These are phyloP conservation scores for Hypsizygus ulmarius DNA, from an alignment of 1,284 basidiomycete genomes.

Conservation along the genomic window DNA sequence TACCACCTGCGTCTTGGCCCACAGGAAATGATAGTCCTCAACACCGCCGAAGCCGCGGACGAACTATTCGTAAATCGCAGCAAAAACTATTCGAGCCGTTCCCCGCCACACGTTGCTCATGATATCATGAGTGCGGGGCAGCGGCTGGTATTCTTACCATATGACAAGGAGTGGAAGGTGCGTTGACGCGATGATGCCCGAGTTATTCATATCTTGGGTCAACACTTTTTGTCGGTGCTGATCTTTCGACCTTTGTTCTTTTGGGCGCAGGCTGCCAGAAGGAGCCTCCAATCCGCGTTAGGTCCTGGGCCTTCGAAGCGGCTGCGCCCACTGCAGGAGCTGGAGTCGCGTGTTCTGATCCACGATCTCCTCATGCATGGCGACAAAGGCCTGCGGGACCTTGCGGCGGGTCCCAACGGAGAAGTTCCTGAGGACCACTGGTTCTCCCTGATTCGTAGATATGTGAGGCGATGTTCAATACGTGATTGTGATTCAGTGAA, in stretches of 20 bases:
- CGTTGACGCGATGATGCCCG: slow-evolving; percentile 10
- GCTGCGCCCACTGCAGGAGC: slow-evolving; percentile 23
- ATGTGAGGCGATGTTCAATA: slow-evolving; percentile 17
- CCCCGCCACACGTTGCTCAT: slow-evolving; percentile 27
- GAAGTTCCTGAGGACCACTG: slow-evolving; percentile 28
- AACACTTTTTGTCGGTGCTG: too few species aligned
- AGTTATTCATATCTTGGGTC: too few species aligned
- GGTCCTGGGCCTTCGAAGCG: slow-evolving; percentile 24
- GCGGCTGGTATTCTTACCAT: slow-evolving; percentile 27
- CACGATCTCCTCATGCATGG: slow-evolving; percentile 23
- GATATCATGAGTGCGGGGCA: slow-evolving; percentile 31
- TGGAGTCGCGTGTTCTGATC: slow-evolving; percentile 26
- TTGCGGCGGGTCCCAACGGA: slow-evolving; percentile 16
- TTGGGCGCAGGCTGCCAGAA: slow-evolving; percentile 15
- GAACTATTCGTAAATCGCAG: slow-evolving; percentile 32
- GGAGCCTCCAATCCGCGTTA: slow-evolving; percentile 22
- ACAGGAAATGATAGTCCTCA: slow-evolving; percentile 31
- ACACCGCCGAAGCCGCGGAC: slow-evolving; percentile 30
- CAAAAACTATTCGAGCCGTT: slow-evolving; percentile 26
- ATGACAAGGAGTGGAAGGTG: slow-evolving; percentile 29
- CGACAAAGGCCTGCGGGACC: slow-evolving; percentile 15
- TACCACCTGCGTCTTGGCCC: slow-evolving; percentile 26
- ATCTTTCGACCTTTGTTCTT: too few species aligned
- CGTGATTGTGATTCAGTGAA: background rate
- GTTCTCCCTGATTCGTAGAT: slow-evolving; percentile 28